Evolutionary conservation across 371 early-diverging fungal genomes (phyloP).

Genomic region (Mucor indicus): DNA sequence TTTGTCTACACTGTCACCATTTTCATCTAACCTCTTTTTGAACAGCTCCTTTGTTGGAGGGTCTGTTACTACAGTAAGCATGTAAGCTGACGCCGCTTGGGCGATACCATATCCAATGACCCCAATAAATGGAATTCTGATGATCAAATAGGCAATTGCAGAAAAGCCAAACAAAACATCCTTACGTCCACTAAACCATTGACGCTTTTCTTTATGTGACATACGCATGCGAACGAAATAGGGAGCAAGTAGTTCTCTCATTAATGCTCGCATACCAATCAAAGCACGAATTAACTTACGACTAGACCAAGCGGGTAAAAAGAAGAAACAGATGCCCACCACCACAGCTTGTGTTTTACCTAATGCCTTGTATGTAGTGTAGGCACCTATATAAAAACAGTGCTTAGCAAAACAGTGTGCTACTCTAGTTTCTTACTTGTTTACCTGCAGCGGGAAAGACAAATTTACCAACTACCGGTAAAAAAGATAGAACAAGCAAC

Average conservation of each 20-base stretch:
- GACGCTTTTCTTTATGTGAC: slow-evolving; percentile 45
- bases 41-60: slow-evolving; percentile 29
- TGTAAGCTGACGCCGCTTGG: slow-evolving; percentile 58
- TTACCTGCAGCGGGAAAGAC: slow-evolving; percentile 61
- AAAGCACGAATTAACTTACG: slow-evolving; percentile 50
- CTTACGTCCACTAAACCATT: slow-evolving; percentile 63
- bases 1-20: slow-evolving; percentile 1
- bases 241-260: slow-evolving; percentile 63
- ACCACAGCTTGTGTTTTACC: slow-evolving; percentile 46
- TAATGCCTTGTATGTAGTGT: slow-evolving; percentile 36
- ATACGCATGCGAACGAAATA: slow-evolving; percentile 63
- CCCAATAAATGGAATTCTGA: slow-evolving; percentile 51
- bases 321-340: slow-evolving; percentile 44
- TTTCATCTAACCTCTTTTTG: background rate
- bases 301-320: slow-evolving; percentile 41
- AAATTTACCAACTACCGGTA: slow-evolving; percentile 58
- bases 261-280: slow-evolving; percentile 60
- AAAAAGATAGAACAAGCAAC: slow-evolving; percentile 46
- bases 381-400: slow-evolving; percentile 37
- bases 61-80: slow-evolving; percentile 53
- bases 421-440: too few species aligned
- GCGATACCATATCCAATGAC: slow-evolving; percentile 55
- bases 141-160: slow-evolving; percentile 53
- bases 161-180: slow-evolving; percentile 64
- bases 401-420: too few species aligned